Evolutionary conservation across 2,329 filamentous ascomycete genomes (phyloP), one percentile per base, ranked within the genome.

Genomic region (Xylaria sp.): DNA sequence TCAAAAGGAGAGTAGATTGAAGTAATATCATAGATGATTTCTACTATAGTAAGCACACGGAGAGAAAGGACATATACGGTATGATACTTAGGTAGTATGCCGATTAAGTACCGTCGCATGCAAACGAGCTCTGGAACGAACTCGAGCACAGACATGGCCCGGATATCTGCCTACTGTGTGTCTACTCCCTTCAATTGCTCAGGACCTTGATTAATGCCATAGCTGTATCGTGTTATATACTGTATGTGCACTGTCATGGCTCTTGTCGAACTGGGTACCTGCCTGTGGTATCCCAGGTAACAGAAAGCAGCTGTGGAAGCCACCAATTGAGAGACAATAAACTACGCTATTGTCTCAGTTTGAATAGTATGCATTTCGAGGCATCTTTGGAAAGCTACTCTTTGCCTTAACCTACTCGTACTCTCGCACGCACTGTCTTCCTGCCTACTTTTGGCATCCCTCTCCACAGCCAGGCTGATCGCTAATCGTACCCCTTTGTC

Each of bases 401-500:
- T 37, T 9, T 10, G 34, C 34, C 10, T 37, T 8, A 37, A 9
- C 10, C 32, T 34, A 34, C 32, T 9, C 23, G 5, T 37, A 37
- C 54, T 58, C 10, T 15, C 23, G 25, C 18, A 37, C 23, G 18
- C 65, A 64, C 34, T 68, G 59, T 67, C 46, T 66, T 3, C 18
- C 12, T 13, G 39, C 28, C 28, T 28, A 57, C 58, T 34, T 56
- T 62, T 34, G 39, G 39, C 3, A 23, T 61, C 44, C 23, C 37
- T 58, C 66, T 66, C 66, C 51, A 39, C 23, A 59, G 28, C 54
- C 57, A 58, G 56, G 56, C 61, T 65, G 68, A 70, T 70, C 69
- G 69, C 61, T 59, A 60, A 66, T 66, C 48, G 58, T 58, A 59
- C 69, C 69, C 62, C 65, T 70, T 68, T 68, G 65, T 63, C 66